Conservation (phyloP, 345 rosid genomes). For the Eucalyptus curtisii region DNA sequence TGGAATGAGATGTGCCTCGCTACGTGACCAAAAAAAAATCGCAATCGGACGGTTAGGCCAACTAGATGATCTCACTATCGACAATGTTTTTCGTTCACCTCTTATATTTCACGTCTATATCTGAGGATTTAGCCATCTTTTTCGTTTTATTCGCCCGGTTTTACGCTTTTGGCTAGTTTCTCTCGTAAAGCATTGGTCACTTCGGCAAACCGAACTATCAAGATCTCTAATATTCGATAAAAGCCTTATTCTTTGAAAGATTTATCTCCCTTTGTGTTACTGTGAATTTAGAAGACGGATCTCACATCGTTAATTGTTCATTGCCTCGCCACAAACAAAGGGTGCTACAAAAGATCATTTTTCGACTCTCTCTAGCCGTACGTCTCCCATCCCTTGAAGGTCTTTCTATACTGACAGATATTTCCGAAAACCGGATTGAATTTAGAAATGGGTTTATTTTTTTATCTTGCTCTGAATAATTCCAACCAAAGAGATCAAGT, state of each 20-base stretch:
- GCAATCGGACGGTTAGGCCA: neutral
- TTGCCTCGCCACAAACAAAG: too few relatives aligned
- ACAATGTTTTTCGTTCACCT: neutral
- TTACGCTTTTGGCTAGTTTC: too few relatives aligned
- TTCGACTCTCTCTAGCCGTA: neutral
- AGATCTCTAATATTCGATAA: too few relatives aligned
- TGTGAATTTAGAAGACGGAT: too few relatives aligned
- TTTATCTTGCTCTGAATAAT: neutral
- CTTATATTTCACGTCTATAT: neutral
- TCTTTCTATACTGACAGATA: neutral
- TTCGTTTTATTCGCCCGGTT: neutral
- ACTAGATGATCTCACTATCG: neutral
- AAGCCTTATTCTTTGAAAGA: too few relatives aligned
- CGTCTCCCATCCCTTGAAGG: neutral
- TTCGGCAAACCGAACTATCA: too few relatives aligned
- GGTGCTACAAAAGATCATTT: neutral
- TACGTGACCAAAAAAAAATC: neutral
- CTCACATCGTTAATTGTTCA: too few relatives aligned
- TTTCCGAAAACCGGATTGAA: neutral
- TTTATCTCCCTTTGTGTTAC: too few relatives aligned
- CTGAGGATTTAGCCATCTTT: neutral
- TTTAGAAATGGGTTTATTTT: neutral
- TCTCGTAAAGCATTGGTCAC: too few relatives aligned
- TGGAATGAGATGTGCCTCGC: neutral
- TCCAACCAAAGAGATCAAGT: neutral